A percentile compares a stretch with the other conserved stretches of the same genome.
These are phyloP conservation scores for Aspergillus hancockii DNA, from an alignment of 495 filamentous ascomycete genomes.

Conservation along the genomic window DNA sequence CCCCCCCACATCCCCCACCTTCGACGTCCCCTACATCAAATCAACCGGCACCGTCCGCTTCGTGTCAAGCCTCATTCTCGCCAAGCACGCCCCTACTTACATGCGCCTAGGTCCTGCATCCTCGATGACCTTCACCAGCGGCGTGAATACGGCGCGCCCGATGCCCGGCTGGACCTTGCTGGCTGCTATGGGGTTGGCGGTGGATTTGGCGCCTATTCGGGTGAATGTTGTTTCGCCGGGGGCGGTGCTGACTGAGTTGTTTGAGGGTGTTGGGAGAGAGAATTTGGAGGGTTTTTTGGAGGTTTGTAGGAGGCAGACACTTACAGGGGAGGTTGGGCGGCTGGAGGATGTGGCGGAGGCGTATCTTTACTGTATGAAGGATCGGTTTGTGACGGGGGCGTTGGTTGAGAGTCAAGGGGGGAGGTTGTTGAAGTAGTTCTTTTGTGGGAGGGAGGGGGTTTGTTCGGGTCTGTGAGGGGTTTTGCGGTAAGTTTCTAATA, in stretches of 20 bases:
- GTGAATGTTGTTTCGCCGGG: constrained; percentile 63
- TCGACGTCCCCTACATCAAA: constrained; percentile 33
- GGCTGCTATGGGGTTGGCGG: constrained; percentile 48
- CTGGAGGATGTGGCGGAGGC: constrained; percentile 63
- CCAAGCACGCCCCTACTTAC: constrained; percentile 48
- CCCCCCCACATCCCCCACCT: constrained; percentile 34
- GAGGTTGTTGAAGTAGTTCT: constrained; percentile 23
- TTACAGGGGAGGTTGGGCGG: constrained; percentile 48
- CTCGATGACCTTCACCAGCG: constrained; percentile 58
- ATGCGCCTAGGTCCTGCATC: constrained; percentile 37
- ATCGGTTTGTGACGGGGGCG: constrained; percentile 53
- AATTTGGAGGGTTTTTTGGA: constrained; percentile 28
- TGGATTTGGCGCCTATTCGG: constrained; percentile 58
- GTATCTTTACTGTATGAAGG: constrained; percentile 66
- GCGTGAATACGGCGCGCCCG: constrained; percentile 48
- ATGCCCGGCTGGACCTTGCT: constrained; percentile 40
- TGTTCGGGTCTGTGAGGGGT: no score
- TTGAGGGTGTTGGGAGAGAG: constrained; percentile 28
- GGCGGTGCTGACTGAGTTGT: constrained; percentile 54
- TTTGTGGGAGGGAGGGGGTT: no score
- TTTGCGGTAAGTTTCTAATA: no score
- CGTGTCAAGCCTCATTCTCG: constrained; percentile 52
- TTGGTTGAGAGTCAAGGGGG: constrained; percentile 43
- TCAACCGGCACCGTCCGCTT: constrained; percentile 49
- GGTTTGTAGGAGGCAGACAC: constrained; percentile 23